These are phyloP conservation scores for Sonneratia caseolaris DNA, from an alignment of 345 rosid genomes.

Conservation along the genomic window DNA sequence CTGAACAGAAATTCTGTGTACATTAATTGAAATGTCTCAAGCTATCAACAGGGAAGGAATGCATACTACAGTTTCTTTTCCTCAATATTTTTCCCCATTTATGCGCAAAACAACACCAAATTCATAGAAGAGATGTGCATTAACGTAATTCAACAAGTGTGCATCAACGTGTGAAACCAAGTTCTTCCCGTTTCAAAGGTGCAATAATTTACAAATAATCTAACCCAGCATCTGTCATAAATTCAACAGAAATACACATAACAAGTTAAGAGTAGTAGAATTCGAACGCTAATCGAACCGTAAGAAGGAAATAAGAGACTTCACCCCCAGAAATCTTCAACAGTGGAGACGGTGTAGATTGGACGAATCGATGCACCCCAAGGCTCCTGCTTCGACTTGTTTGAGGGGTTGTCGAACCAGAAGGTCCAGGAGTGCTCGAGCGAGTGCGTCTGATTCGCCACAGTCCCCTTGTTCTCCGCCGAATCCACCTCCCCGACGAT, in stretches of 20 bases:
- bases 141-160: neutral
- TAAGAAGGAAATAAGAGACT: neutral
- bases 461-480: neutral
- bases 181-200: neutral
- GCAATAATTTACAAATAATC: neutral
- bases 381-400: conserved; percentile 39
- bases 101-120: neutral
- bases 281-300: neutral
- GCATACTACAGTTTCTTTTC: no score
- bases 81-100: neutral
- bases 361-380: conserved; percentile 79
- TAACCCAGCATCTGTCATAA: neutral
- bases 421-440: conserved; percentile 81
- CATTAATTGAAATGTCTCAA: no score
- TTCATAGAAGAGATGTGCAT: neutral
- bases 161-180: no score
- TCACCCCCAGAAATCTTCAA: conserved; percentile 84
- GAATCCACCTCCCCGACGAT: conserved; percentile 9
- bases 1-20: no score
- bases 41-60: no score
- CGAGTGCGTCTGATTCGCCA: conserved; percentile 10
- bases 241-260: neutral
- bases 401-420: conserved; percentile 70
- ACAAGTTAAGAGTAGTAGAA: neutral
- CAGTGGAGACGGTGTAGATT: conserved; percentile 58